Base-by-base conservation (phyloP, 129 eudicot genomes). In the Ambrosia artemisiifolia region DNA sequence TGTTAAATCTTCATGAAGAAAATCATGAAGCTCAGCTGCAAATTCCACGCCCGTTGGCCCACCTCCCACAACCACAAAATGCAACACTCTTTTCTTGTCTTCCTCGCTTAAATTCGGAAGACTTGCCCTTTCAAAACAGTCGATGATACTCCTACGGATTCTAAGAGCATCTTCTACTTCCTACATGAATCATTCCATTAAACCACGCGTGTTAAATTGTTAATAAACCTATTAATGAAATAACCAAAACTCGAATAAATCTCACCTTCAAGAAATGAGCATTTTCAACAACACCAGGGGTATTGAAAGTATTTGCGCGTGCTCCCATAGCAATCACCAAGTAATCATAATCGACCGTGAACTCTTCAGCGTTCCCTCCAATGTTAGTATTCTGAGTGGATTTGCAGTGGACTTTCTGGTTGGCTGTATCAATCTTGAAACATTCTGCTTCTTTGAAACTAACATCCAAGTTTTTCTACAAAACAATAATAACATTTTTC, bases 11-110 rank as follows among this genome's bases (percentile, higher is more conserved):
- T 87, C 87, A 24, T 34, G 80, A 63, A 91, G 89, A 79, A 81
- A 85, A 56, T 91, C 96, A 73, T 90, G 95, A 75, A 91, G 97
- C 72, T 87, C 95, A 1, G 91, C 97, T 56, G 97, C 89, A 69
- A 87, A 91, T 77, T 91, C 97, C 57, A 91, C 97, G 33, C 97
- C 97, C 0, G 95, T 75, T 2, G 97, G 97, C 20, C 97, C 97
- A 18, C 97, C 97, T 67, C 97, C 97, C 28, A 91, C 95, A 69
- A 91, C 82, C 56, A 91, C 97, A 72, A 91, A 91, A 78, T 91
- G 97, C 65, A 91, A 81, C 34, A 91, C 83, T 59, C 83, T 79
- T 74, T 82, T 86, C 83, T 79, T 87, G 61, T 87, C 97, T 42
- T 81, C 87, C 35, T 91, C 95, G 17, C 87, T 85, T 76, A 83